These are phyloP conservation scores for Bimuria novae-zelandiae DNA, from an alignment of 2,329 filamentous ascomycete species.

Conservation along the genomic window DNA sequence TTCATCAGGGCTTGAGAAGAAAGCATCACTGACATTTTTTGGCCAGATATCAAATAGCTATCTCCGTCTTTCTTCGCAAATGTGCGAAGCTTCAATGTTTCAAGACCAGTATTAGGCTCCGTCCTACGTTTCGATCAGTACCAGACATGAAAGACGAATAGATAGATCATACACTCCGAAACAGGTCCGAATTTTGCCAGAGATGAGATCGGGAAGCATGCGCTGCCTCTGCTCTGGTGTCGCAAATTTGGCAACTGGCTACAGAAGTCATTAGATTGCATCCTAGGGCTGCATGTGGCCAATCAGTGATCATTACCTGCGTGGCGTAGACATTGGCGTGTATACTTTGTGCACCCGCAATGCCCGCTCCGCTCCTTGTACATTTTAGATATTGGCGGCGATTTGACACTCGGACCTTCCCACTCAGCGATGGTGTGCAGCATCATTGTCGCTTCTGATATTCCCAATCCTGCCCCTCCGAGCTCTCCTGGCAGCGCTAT, in stretches of 20 bases:
- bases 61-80: slow-evolving; percentile 63
- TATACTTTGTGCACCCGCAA: slow-evolving; percentile 66
- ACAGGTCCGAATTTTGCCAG: slow-evolving; percentile 72
- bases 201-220: slow-evolving; percentile 72
- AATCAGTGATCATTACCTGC: slow-evolving; percentile 41
- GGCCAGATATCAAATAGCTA: slow-evolving; percentile 70
- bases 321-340: slow-evolving; percentile 73
- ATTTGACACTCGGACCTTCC: not conserved
- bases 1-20: not conserved
- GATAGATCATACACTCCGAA: slow-evolving; percentile 66
- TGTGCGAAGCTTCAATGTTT: slow-evolving; percentile 74
- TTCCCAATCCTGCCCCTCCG: slow-evolving; percentile 74
- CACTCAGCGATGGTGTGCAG: slow-evolving; percentile 77
- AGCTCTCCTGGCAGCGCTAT: slow-evolving; percentile 76
- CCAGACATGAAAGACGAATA: not conserved
- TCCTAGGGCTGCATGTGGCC: not conserved
- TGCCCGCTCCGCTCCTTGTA: slow-evolving; percentile 66
- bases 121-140: slow-evolving; percentile 51
- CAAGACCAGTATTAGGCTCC: slow-evolving; percentile 80
- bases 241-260: slow-evolving; percentile 74
- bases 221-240: slow-evolving; percentile 65
- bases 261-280: not conserved
- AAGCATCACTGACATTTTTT: slow-evolving; percentile 65
- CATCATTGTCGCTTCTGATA: slow-evolving; percentile 85
- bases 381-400: not conserved